Conservation (phyloP, 257 asterid genomes). For the Plantago elongata region DNA sequence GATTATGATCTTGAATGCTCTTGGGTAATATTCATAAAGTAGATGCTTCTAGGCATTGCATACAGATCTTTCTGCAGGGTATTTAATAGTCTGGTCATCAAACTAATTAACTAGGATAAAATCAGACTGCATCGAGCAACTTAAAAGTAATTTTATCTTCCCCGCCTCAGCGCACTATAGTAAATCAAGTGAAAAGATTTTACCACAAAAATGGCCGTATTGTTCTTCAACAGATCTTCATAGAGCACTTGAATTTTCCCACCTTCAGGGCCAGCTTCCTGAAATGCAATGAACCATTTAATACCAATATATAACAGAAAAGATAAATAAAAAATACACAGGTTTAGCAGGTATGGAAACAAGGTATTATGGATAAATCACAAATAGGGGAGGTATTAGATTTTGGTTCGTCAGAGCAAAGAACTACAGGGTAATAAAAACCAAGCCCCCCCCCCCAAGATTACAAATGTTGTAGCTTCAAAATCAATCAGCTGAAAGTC, state of each 20-base stretch:
- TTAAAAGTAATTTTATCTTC: not conserved
- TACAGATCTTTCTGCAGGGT: constrained; percentile 1
- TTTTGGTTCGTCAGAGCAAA: no score
- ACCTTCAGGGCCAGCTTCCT: constrained; percentile 98
- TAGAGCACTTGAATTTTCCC: constrained; percentile 86
- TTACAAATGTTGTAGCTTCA: not conserved
- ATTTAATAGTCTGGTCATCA: constrained; percentile 7
- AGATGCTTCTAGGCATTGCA: not conserved
- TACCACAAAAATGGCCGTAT: constrained; percentile 84
- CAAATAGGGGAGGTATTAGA: no score
- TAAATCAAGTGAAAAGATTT: constrained; percentile 11
- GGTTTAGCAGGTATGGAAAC: no score
- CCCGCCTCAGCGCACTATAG: not conserved
- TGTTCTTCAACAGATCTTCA: constrained; percentile 85
- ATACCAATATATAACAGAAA: not conserved
- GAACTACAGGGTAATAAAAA: no score
- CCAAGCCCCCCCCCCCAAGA: no score
- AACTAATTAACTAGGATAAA: constrained; percentile 8
- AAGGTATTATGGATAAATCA: no score
- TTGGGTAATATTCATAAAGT: not conserved
- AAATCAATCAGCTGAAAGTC: not conserved
- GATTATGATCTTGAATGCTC: constrained; percentile 11
- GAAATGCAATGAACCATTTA: constrained; percentile 33
- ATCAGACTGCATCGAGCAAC: not conserved
- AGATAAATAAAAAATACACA: no score